Percentiles rank a stretch among this genome's conserved stretches.
These are phyloP conservation scores for Rhizopogon rudus DNA, from an alignment of 768 basidiomycete genomes.

Conservation along the genomic window DNA sequence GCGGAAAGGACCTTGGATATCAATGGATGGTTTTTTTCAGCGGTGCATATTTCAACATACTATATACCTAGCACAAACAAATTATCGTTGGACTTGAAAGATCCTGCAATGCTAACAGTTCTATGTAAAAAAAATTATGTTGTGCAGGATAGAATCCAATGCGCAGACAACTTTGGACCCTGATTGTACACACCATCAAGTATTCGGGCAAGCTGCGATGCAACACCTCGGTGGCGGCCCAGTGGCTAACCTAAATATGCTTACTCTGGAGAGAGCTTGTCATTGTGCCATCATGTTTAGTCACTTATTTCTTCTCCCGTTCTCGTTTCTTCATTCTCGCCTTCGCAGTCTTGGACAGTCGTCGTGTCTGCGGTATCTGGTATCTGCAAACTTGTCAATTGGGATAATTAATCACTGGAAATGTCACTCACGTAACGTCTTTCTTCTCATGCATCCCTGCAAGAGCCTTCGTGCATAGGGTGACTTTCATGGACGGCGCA, in stretches of 20 bases:
- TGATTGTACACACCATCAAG: too few species aligned
- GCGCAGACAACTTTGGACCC: too few species aligned
- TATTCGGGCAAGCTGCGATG: not conserved
- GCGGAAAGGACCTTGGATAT: not conserved
- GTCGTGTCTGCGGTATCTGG: conserved; percentile 49
- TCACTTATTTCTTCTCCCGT: conserved; percentile 22
- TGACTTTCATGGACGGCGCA: conserved; percentile 68
- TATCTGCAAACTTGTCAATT: conserved; percentile 36
- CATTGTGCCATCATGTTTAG: conserved; percentile 1
- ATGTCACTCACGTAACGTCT: conserved; percentile 45
- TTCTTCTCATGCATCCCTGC: conserved; percentile 32
- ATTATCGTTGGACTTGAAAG: too few species aligned
- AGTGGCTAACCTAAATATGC: not conserved
- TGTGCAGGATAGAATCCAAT: too few species aligned
- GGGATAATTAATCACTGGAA: not conserved
- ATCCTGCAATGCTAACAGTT: too few species aligned
- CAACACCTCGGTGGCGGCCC: not conserved
- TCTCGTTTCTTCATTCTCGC: conserved; percentile 43
- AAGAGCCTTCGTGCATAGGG: conserved; percentile 45
- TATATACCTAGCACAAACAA: too few species aligned
- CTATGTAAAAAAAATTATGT: too few species aligned
- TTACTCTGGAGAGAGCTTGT: conserved; percentile 12
- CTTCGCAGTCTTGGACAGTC: conserved; percentile 55
- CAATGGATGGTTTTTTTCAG: not conserved
- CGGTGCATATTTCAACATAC: too few species aligned